Evolutionary conservation across 2,329 filamentous ascomycete genomes (phyloP), one percentile per base, ranked within the genome.

Genomic region (Xylariaceae sp.): DNA sequence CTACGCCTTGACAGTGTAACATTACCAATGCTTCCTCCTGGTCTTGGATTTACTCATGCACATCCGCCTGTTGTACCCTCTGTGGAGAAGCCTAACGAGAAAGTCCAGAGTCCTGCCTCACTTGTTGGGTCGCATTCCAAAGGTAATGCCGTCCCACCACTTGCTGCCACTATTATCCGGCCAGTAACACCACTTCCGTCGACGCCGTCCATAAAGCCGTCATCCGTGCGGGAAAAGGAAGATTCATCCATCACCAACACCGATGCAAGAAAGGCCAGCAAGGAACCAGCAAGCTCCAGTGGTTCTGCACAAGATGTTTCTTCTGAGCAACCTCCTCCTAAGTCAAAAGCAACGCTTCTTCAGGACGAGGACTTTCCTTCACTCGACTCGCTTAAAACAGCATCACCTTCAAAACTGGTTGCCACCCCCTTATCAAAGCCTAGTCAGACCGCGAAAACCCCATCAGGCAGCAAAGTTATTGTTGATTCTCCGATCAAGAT

Each of bases 321-420:
- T 39, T 74, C 75, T 1, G 68, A 75, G 1, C 74, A 75, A 64
- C 75, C 76, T n/a, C 72, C 70, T 2, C 72, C 70, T 2, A 73
- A 73, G 59, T 64, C 69, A 4, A 74, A 74, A 63, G 68, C 67
- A 35, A 73, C 67, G 55, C 62, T 80, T 35, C 71, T 86, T 50
- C 79, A 84, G 60, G 82, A 85, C 23, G 83, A 87, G 65, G 84
- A 88, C 64, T 88, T 87, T 65, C 85, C 85, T 9, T 80, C 83
- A 2, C 73, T 87, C 4, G 77, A 81, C 61, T 74, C 80, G 8
- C 72, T 76, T 18, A 80, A 77, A 61, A 59, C 69, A 7, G 70
- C 72, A 49, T 74, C 76, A 18, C 64, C 73, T 1, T 67, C 71
- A 39, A 70, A 71, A 50, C 56, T 71, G 47, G 69, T 73, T 2